Evolutionary conservation across 2,329 filamentous ascomycete genomes (phyloP).

Genomic region (Volutella citrinella): DNA sequence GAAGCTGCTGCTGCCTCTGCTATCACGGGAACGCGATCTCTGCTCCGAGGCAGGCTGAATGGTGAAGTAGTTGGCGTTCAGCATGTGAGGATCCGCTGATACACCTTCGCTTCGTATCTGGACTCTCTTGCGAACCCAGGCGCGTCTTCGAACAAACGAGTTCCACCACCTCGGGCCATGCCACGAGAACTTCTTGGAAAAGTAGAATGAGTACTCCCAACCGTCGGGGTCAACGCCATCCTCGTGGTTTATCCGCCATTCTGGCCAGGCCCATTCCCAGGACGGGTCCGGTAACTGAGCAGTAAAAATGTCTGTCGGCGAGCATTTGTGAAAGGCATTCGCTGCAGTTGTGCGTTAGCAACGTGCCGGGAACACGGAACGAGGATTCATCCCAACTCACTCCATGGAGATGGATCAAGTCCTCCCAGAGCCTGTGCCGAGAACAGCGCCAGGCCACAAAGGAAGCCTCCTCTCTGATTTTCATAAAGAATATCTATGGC

Average conservation of each 20-base stretch:
- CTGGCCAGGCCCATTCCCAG: conserved; percentile 83
- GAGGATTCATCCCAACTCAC: too few species aligned
- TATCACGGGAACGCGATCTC: conserved; percentile 29
- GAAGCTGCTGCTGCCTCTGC: conserved; percentile 30
- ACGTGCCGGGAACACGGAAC: too few species aligned
- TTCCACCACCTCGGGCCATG: conserved; percentile 91
- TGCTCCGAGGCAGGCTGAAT: conserved; percentile 56
- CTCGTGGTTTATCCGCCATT: conserved; percentile 68
- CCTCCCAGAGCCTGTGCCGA: conserved; percentile 80
- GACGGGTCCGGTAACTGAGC: conserved; percentile 91
- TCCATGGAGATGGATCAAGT: conserved; percentile 84
- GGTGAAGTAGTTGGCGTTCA: conserved; percentile 77
- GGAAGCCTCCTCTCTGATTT: conserved; percentile 86
- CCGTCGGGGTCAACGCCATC: conserved; percentile 78
- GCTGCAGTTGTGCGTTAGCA: too few species aligned
- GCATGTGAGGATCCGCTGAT: conserved; percentile 57
- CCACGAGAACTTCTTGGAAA: conserved; percentile 73
- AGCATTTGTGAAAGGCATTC: conserved; percentile 60
- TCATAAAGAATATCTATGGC: conserved; percentile 90
- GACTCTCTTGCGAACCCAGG: conserved; percentile 81
- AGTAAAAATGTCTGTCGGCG: conserved; percentile 69
- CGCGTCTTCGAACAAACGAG: conserved; percentile 85
- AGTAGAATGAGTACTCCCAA: conserved; percentile 95
- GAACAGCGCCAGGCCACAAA: conserved; percentile 89
- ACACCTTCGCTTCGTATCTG: conserved; percentile 51